A percentile compares a stretch with the other conserved stretches of the same genome.
Evolutionary conservation across 805 yeast species (phyloP).

Genomic region (Kodamaea kaohsiungensis): DNA sequence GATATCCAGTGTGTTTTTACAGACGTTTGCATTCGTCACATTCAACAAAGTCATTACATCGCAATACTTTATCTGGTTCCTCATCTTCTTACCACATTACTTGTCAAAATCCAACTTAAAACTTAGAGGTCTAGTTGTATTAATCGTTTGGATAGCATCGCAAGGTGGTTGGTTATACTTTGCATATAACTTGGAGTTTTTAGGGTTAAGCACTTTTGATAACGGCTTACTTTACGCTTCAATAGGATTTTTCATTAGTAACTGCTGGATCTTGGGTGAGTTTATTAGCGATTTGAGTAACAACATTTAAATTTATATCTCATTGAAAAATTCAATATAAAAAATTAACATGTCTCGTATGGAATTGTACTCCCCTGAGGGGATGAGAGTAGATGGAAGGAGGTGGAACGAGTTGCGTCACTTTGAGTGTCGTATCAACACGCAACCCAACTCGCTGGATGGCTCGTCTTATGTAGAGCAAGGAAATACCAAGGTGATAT

Average conservation of each 20-base stretch:
- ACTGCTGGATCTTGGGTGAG: conserved; percentile 59
- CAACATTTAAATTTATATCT: not conserved
- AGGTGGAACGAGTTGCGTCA: conserved; percentile 91
- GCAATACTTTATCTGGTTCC: conserved; percentile 94
- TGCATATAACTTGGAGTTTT: conserved; percentile 80
- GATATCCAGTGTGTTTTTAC: conserved; percentile 37
- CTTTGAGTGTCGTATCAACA: conserved; percentile 77
- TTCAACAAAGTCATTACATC: conserved; percentile 74
- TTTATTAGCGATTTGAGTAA: conserved; percentile 42
- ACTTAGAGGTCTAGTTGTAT: conserved; percentile 41
- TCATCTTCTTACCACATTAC: conserved; percentile 79
- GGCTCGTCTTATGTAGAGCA: conserved; percentile 92
- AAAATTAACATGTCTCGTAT: conserved; percentile 52
- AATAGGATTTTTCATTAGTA: conserved; percentile 57
- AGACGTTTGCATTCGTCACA: conserved; percentile 45
- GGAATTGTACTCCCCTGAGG: conserved; percentile 94
- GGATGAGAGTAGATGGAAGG: conserved; percentile 89
- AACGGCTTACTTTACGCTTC: conserved; percentile 60
- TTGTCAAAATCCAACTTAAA: conserved; percentile 43
- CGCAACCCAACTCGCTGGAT: conserved; percentile 85
- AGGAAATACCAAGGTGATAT: conserved; percentile 86
- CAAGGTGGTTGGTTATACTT: conserved; percentile 79
- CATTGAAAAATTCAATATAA: not conserved
- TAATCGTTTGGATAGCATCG: conserved; percentile 62
- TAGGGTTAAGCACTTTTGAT: conserved; percentile 65